Conservation (phyloP, 176 grass and related monocot genomes). For the Olyra latifolia region DNA sequence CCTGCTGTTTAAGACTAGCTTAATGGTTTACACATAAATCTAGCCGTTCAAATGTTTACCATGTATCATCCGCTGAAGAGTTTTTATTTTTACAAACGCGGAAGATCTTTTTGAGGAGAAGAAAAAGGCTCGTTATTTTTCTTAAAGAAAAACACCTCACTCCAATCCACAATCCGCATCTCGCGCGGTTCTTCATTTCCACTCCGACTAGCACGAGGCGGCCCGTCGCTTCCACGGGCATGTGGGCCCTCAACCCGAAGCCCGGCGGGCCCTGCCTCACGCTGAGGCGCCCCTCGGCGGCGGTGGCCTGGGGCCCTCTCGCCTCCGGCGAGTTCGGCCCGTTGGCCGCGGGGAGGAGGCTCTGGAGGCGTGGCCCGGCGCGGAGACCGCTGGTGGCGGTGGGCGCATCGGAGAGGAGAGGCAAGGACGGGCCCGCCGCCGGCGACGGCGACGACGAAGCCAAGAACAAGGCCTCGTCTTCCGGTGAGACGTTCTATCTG, state of each 20-base stretch:
- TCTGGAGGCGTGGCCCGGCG: constrained; percentile 28
- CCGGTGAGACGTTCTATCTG: constrained; percentile 35
- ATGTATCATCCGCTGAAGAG: too few relatives aligned
- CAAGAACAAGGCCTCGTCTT: constrained; percentile 44
- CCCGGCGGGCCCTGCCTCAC: constrained; percentile 44
- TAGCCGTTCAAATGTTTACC: too few relatives aligned
- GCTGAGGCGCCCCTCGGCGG: constrained; percentile 19
- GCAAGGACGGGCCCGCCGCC: not conserved
- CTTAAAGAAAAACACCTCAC: not conserved
- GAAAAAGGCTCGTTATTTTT: too few relatives aligned
- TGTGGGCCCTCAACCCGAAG: constrained; percentile 72
- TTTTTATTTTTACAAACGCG: too few relatives aligned
- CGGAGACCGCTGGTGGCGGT: constrained; percentile 46
- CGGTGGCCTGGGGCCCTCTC: not conserved
- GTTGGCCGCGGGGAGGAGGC: constrained; percentile 19
- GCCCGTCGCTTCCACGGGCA: constrained; percentile 27
- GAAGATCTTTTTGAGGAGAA: constrained; percentile 3
- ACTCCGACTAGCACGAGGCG: not conserved
- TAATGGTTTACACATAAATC: too few relatives aligned
- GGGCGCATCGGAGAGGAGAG: constrained; percentile 53
- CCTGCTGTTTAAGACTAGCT: too few relatives aligned
- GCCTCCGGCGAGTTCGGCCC: constrained; percentile 6
- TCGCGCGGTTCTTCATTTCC: constrained; percentile 29
- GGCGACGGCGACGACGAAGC: constrained; percentile 38
- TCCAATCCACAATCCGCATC: not conserved